phyloP scores from a whole-genome alignment of 805 yeast species.

The Ogataea polymorpha region DNA sequence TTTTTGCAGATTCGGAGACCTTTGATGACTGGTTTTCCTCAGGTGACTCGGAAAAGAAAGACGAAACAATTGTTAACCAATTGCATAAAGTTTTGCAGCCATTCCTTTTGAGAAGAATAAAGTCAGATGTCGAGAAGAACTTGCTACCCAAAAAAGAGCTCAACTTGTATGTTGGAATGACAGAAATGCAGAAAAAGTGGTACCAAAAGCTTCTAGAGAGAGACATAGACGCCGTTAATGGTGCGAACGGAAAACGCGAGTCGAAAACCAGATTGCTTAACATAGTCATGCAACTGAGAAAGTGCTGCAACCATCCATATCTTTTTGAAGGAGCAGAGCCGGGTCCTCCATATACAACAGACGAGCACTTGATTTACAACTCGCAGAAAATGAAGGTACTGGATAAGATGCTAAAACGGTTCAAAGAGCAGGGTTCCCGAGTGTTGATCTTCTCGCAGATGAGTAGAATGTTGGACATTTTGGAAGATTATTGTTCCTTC shows the following conservation, averaged over 20 bases:
- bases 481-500: constrained; percentile 75
- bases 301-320: constrained; percentile 84
- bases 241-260: constrained; percentile 72
- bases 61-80: constrained; percentile 53
- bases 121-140: constrained; percentile 78
- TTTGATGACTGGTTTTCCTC: constrained; percentile 73
- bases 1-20: constrained; percentile 67
- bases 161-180: constrained; percentile 71
- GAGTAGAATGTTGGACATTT: constrained; percentile 76
- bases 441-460: constrained; percentile 79
- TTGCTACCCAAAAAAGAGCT: constrained; percentile 72
- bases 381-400: constrained; percentile 69
- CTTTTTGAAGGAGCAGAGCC: constrained; percentile 87
- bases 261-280: constrained; percentile 72
- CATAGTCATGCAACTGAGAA: constrained; percentile 81
- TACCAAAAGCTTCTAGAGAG: constrained; percentile 73
- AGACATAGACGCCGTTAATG: constrained; percentile 82
- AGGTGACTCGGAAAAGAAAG: constrained; percentile 36
- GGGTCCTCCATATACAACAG: constrained; percentile 85
- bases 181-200: constrained; percentile 78
- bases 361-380: constrained; percentile 74
- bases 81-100: constrained; percentile 75
- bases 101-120: constrained; percentile 70
- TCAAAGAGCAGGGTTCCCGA: constrained; percentile 68
- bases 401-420: constrained; percentile 61